Evolutionary conservation across 805 yeast genomes (phyloP).

Genomic region (Saturnispora dispora): DNA sequence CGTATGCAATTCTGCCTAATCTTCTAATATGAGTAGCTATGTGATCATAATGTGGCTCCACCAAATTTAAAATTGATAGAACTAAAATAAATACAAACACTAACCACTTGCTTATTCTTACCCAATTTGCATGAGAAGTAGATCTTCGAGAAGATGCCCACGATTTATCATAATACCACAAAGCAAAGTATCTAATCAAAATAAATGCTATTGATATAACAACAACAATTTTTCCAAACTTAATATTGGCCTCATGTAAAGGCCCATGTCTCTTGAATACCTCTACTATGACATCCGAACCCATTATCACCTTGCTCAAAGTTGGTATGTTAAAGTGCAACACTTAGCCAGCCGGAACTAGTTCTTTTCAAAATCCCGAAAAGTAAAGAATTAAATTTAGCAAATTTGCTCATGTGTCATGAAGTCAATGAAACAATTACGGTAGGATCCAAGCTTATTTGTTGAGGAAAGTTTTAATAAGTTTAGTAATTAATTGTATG

Average conservation of each 20-base stretch:
- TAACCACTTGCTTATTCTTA: not conserved
- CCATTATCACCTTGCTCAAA: not conserved
- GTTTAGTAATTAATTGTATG: no score
- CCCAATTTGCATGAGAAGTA: constrained; percentile 16
- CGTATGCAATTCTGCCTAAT: constrained; percentile 52
- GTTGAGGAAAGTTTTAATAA: no score
- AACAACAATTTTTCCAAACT: constrained; percentile 50
- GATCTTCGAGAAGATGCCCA: constrained; percentile 36
- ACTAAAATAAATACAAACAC: not conserved
- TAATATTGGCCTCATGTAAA: constrained; percentile 47
- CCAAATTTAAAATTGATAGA: constrained; percentile 18
- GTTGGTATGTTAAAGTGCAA: not conserved
- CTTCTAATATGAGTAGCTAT: constrained; percentile 40
- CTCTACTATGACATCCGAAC: not conserved
- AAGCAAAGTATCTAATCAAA: constrained; percentile 25
- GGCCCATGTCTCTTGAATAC: constrained; percentile 37
- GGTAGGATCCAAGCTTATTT: no score
- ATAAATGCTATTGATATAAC: constrained; percentile 35
- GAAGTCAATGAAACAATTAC: no score
- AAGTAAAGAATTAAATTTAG: not conserved
- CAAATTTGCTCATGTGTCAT: not conserved
- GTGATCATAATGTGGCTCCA: constrained; percentile 27
- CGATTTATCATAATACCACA: constrained; percentile 25
- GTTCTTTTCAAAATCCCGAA: not conserved
- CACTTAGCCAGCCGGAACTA: not conserved